Conservation (phyloP, 371 early-diverging fungal genomes). For the Mucor racemosus region DNA sequence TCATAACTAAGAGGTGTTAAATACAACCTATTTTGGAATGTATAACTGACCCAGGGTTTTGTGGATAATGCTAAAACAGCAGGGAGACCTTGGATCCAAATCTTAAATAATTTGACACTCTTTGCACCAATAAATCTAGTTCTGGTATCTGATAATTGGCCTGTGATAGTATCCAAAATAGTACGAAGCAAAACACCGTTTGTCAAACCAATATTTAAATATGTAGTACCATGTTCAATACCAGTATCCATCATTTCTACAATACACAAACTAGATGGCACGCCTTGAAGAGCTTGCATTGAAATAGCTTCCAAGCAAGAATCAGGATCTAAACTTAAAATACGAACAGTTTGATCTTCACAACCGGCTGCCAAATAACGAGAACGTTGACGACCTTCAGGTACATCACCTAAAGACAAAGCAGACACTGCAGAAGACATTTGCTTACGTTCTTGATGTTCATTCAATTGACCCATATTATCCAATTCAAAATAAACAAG, state of each 20-base stretch:
- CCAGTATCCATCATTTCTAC: conserved; percentile 80
- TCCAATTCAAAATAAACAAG: conserved; percentile 95
- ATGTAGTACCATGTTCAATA: conserved; percentile 71
- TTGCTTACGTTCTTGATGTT: conserved; percentile 81
- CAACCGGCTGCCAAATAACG: conserved; percentile 92
- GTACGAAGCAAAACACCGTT: conserved; percentile 93
- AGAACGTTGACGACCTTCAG: conserved; percentile 79
- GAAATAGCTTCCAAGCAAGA: conserved; percentile 78
- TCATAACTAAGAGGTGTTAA: conserved; percentile 73
- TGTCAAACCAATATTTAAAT: conserved; percentile 86
- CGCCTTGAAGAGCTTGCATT: conserved; percentile 75
- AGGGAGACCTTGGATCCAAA: conserved; percentile 67
- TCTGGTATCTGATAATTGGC: conserved; percentile 85
- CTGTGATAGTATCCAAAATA: conserved; percentile 82
- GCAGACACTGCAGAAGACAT: conserved; percentile 76
- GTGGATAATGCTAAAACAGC: conserved; percentile 87
- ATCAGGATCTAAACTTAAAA: conserved; percentile 85
- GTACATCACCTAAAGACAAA: conserved; percentile 81
- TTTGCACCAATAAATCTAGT: conserved; percentile 89
- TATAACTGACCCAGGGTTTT: conserved; percentile 92
- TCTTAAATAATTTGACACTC: conserved; percentile 78
- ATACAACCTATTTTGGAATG: conserved; percentile 69
- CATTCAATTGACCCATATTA: conserved; percentile 82
- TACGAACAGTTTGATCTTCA: conserved; percentile 90
- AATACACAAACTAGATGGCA: conserved; percentile 65